A percentile compares a stretch with the other conserved stretches of the same genome.
Evolutionary conservation across 176 grass and related monocot genomes (phyloP).

Genomic region (Thinopyrum elongatum): DNA sequence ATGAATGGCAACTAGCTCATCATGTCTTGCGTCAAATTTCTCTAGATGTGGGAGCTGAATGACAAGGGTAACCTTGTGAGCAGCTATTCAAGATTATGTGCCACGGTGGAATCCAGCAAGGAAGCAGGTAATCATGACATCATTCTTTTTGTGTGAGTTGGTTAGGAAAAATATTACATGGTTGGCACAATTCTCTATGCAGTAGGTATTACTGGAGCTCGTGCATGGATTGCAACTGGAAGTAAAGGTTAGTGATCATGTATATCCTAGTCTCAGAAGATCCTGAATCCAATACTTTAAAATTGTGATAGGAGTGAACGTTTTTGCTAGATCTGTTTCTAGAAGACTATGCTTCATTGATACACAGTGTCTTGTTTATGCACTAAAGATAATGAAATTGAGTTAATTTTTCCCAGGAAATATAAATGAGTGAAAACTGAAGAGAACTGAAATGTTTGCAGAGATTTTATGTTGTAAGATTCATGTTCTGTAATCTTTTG

Average conservation of each 20-base stretch:
- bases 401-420: background rate
- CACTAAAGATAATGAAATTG: background rate
- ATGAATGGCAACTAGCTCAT: background rate
- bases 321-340: conserved; percentile 1
- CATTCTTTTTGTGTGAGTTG: conserved; percentile 12
- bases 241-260: conserved; percentile 58
- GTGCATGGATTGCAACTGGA: conserved; percentile 80
- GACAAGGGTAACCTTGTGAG: conserved; percentile 83
- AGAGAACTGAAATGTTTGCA: background rate
- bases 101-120: conserved; percentile 43
- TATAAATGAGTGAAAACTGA: background rate
- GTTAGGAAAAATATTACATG: conserved; percentile 5
- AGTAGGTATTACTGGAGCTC: conserved; percentile 44
- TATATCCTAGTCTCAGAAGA: background rate
- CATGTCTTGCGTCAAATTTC: background rate
- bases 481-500: background rate
- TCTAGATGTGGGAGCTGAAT: conserved; percentile 78
- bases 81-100: conserved; percentile 84
- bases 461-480: background rate
- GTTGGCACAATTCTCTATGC: conserved; percentile 25
- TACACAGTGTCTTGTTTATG: background rate
- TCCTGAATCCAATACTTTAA: background rate
- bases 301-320: background rate
- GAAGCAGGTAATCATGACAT: conserved; percentile 24
- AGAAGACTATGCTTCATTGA: background rate